Evolutionary conservation across 148 eudicot genomes (phyloP).

Genomic region (Linanthus parryae): DNA sequence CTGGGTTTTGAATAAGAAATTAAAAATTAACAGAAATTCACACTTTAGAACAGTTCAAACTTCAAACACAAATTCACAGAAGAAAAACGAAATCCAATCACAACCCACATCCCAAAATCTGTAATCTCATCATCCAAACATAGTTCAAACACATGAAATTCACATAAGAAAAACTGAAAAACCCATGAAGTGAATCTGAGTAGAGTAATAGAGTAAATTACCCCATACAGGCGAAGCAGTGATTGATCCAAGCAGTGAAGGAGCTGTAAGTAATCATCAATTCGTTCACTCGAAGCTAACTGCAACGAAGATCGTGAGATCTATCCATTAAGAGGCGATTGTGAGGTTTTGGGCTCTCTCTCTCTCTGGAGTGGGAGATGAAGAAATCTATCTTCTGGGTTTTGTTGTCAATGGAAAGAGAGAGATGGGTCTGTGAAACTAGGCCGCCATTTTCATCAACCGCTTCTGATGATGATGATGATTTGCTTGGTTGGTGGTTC

Average conservation of each 20-base stretch:
- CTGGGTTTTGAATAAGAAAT: no score
- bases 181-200: background rate
- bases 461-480: background rate
- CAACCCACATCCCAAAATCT: background rate
- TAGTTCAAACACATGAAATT: background rate
- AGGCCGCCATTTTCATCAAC: background rate
- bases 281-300: background rate
- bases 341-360: background rate
- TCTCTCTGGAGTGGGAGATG: no score
- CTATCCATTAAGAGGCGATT: background rate
- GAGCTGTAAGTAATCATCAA: constrained; percentile 57
- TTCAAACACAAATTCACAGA: background rate
- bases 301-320: constrained; percentile 6
- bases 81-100: background rate
- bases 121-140: constrained; percentile 6
- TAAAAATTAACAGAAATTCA: no score
- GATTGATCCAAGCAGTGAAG: constrained; percentile 67
- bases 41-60: no score
- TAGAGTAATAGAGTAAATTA: constrained; percentile 23
- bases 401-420: background rate
- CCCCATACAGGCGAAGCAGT: constrained; percentile 75
- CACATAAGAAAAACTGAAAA: background rate
- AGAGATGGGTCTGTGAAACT: background rate
- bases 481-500: no score
- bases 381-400: background rate